These are phyloP conservation scores for Saturnispora halmiae DNA, from an alignment of 805 yeast genomes.

Conservation along the genomic window DNA sequence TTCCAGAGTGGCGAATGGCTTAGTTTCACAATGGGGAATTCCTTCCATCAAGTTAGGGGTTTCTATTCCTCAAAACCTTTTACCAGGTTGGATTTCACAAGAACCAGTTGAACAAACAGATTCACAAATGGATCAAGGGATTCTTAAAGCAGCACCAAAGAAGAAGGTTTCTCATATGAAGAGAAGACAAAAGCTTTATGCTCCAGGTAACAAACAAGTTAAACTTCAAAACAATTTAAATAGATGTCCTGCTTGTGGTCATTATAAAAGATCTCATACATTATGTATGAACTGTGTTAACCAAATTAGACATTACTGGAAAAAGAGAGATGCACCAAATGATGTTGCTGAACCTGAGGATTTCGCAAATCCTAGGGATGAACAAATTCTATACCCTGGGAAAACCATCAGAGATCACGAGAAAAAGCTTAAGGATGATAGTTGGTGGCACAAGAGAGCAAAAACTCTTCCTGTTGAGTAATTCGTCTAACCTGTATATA, in stretches of 20 bases:
- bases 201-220: slow-evolving; percentile 75
- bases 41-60: slow-evolving; percentile 18
- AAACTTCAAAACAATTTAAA: slow-evolving; percentile 68
- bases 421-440: slow-evolving; percentile 42
- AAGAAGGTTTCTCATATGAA: slow-evolving; percentile 84
- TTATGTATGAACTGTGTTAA: slow-evolving; percentile 88
- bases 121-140: slow-evolving; percentile 53
- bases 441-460: slow-evolving; percentile 47
- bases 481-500: slow-evolving; percentile 7
- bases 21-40: slow-evolving; percentile 14
- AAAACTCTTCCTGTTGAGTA: slow-evolving; percentile 44
- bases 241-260: slow-evolving; percentile 94
- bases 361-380: slow-evolving; percentile 49
- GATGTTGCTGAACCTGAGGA: slow-evolving; percentile 30
- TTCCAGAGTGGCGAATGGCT: slow-evolving; percentile 12
- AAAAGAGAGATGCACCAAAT: slow-evolving; percentile 26
- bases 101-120: slow-evolving; percentile 32
- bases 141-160: slow-evolving; percentile 84
- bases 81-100: slow-evolving; percentile 31
- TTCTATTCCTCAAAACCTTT: slow-evolving; percentile 16
- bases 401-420: slow-evolving; percentile 41
- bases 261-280: slow-evolving; percentile 79
- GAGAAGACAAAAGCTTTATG: slow-evolving; percentile 74
- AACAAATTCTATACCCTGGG: slow-evolving; percentile 64
- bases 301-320: slow-evolving; percentile 70